Base-by-base conservation (phyloP, 768 basidiomycete species). In the Dacryopinax spathularia region DNA sequence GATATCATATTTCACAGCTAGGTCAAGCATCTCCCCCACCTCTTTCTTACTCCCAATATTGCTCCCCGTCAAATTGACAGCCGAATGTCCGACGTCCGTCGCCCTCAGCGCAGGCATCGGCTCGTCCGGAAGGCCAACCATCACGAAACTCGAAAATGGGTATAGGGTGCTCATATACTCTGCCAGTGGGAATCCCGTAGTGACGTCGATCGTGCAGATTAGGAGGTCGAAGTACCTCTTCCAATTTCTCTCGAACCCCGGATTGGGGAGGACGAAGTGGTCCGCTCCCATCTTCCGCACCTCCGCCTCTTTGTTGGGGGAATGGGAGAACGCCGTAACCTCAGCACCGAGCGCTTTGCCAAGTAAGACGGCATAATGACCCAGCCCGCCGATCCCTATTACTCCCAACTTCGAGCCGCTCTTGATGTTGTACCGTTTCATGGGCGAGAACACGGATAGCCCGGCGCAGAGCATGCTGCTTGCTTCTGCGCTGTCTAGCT, bases 351-450 rank as follows among this genome's bases (percentile, higher is more conserved):
- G 70, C 1, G 75, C 74, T 56, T 71, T 72, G 59, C 74, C 76
- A 66, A 76, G 76, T 33, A 75, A 64, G 29, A 76, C 69, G 27
- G 36, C 36, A n/a, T 37, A 37, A 37, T 70, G 66, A 20, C 69
- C 69, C n/a, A 76, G 69, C 41, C 75, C 76, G 63, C 76, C 76
- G 43, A 78, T 73, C 66, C 77, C 77, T 64, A 77, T 69, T 33
- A 78, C 72, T 59, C 77, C 77, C 67, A 78, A 73, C 68, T 77
- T 74, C 67, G 72, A 74, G 60, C 77, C 77, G 7, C 73, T 72
- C 0, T 74, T 75, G 37, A 66, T 67, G 44, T 70, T 70, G 71
- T 73, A 72, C 37, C 70, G 64, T 56, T 68, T 64, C 2, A 77
- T 65, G 1, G 75, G 75, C 1, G 72, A 70, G 71, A 67, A 77